Conservation (phyloP, 2,329 filamentous ascomycete genomes). For the Xylariaceae sp. region DNA sequence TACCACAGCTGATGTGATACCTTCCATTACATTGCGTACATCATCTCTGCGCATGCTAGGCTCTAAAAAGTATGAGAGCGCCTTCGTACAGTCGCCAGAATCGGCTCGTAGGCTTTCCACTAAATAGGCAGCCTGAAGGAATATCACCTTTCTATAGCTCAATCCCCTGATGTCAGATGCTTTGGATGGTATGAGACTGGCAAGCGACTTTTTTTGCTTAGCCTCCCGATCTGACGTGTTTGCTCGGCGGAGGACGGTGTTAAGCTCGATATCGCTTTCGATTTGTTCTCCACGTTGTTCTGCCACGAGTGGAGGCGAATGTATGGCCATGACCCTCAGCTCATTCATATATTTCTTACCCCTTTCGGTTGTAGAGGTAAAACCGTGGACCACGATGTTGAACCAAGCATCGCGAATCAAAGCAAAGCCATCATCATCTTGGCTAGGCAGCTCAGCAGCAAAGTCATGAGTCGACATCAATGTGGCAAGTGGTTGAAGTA, state of each 20-base stretch:
- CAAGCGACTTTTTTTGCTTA: slow-evolving; percentile 80
- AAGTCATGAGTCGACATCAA: slow-evolving; percentile 74
- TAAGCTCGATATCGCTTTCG: slow-evolving; percentile 96
- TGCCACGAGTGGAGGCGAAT: slow-evolving; percentile 85
- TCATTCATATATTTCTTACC: slow-evolving; percentile 77
- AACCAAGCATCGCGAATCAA: slow-evolving; percentile 95
- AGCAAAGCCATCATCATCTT: slow-evolving; percentile 72
- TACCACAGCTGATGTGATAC: slow-evolving; percentile 70
- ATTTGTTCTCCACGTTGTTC: slow-evolving; percentile 88
- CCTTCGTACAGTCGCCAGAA: slow-evolving; percentile 87
- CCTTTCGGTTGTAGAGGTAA: slow-evolving; percentile 74
- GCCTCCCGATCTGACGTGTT: slow-evolving; percentile 79
- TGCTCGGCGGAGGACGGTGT: slow-evolving; percentile 87
- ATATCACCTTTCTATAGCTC: slow-evolving; percentile 89
- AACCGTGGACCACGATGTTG: slow-evolving; percentile 94
- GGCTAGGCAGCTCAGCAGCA: slow-evolving; percentile 49
- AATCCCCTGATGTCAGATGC: slow-evolving; percentile 80
- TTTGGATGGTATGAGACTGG: slow-evolving; percentile 74
- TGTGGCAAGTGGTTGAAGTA: slow-evolving; percentile 85
- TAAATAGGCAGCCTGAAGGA: slow-evolving; percentile 86
- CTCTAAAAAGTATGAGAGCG: slow-evolving; percentile 92
- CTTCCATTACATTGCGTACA: slow-evolving; percentile 69
- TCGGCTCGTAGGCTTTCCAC: slow-evolving; percentile 88
- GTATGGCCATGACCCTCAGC: slow-evolving; percentile 80
- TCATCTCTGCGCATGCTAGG: slow-evolving; percentile 75